Conservation (phyloP, 1,139 yeast genomes). For the Zygotorulaspora mrakii region DNA sequence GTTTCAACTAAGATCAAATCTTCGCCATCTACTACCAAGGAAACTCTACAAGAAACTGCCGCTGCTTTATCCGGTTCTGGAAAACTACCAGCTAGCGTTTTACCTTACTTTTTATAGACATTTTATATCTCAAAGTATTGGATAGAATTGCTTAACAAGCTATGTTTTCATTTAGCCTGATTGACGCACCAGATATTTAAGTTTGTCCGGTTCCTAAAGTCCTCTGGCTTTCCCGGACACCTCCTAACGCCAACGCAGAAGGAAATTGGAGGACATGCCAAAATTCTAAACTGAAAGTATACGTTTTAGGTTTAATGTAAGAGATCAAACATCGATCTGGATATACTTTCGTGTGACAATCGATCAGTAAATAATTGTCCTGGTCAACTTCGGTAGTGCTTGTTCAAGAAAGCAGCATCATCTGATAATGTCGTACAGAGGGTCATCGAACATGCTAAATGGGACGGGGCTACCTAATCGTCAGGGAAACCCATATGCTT, state of each 20-base stretch:
- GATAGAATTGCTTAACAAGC: no score
- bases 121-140: not conserved
- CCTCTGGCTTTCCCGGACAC: slow-evolving; percentile 2
- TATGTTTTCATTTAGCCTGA: no score
- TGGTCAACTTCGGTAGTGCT: no score
- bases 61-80: slow-evolving; percentile 43
- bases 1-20: slow-evolving; percentile 59
- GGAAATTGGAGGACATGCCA: not conserved
- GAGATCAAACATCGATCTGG: no score
- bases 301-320: no score
- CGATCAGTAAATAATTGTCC: no score
- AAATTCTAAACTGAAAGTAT: not conserved
- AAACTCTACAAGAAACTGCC: slow-evolving; percentile 48
- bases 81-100: slow-evolving; percentile 41
- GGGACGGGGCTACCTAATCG: slow-evolving; percentile 17
- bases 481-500: slow-evolving; percentile 9
- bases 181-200: no score
- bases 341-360: no score
- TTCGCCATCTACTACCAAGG: slow-evolving; percentile 46
- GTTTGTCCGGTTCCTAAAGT: no score
- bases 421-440: slow-evolving; percentile 28
- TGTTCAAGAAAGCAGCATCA: not conserved
- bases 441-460: slow-evolving; percentile 30
- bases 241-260: slow-evolving; percentile 1
- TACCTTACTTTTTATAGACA: slow-evolving; percentile 39